Base-by-base conservation (phyloP, 352 stramenopile species). In the Plasmopara halstedii region DNA sequence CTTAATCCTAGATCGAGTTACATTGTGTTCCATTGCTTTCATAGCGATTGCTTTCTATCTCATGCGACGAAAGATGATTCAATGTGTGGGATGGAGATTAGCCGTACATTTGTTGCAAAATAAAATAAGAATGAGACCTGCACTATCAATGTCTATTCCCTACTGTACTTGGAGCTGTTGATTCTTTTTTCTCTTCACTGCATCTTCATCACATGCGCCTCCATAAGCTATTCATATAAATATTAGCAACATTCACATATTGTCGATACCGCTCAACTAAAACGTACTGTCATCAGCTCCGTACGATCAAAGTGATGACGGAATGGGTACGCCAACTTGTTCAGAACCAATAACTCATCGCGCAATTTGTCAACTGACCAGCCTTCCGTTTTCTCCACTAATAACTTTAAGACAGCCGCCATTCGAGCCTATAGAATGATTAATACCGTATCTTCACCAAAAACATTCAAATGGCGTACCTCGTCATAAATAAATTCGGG, bases 401-500 rank as follows among this genome's bases (percentile, higher is more conserved):
- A 38, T 20, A 61, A 42, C n/a, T 65, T 46, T 42, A 94, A 49
- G 20, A 63, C 47, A 6, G 22, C 37, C 34, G 50, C 39, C 78
- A 94, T 86, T 38, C 64, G 67, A 34, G 49, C 48, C 82, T 92
- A 35, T 2, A 35, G 2, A 0, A 35, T 17, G 31, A 8, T 35
- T 7, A 6, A 18, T 15, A 15, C 11, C 6, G 14, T 13, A 35
- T 4, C 31, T 18, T 35, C 14, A 4, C 1, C 11, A 18, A 7
- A 35, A n/a, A 18, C 15, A 1, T 35, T 6, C 7, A 17, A 35
- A 13, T 14, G 6, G 4, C 61, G n/a, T 56, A 94, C 82, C 77
- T 86, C 56, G 29, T 94, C 77, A 74, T 85, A 86, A 70, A 89
- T 74, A 72, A 91, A 89, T 29, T 72, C 55, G 31, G 66, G 54